Evolutionary conservation across 2,329 filamentous ascomycete genomes (phyloP).

Genomic region (Leptographium procerum): DNA sequence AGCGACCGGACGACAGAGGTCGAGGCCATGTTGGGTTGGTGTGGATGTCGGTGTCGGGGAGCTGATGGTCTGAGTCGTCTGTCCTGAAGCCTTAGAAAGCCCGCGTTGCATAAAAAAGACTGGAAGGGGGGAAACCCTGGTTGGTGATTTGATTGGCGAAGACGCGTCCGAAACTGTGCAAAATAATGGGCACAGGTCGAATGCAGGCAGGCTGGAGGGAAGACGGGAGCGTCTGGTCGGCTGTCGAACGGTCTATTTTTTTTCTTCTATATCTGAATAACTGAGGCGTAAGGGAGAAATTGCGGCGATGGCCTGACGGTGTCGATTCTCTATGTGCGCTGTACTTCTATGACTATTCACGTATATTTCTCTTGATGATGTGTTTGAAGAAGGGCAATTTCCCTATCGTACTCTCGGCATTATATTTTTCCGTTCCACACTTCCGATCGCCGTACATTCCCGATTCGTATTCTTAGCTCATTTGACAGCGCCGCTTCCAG

Average conservation of each 20-base stretch:
- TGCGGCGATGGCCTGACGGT: neutral
- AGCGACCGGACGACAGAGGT: constrained; percentile 28
- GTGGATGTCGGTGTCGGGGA: constrained; percentile 17
- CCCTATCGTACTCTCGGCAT: neutral
- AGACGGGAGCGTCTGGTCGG: neutral
- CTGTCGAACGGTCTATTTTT: neutral
- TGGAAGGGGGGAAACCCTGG: neutral
- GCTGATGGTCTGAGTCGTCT: constrained; percentile 25
- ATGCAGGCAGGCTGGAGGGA: neutral
- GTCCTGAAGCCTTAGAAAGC: constrained; percentile 35
- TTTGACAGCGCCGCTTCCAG: too few species aligned
- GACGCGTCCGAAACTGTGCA: constrained; percentile 35
- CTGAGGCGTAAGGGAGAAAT: neutral
- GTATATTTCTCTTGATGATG: neutral
- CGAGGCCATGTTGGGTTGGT: constrained; percentile 46
- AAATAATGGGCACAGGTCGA: constrained; percentile 37
- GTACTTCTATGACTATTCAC: neutral
- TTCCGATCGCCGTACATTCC: neutral
- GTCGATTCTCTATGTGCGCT: neutral
- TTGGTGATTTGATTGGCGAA: constrained; percentile 8
- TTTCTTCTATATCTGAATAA: neutral
- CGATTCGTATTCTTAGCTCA: neutral
- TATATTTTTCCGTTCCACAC: neutral
- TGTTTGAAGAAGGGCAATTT: neutral
- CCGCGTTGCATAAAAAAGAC: constrained; percentile 54